Conservation (phyloP, 768 basidiomycete genomes). For the Leucocoprinus leucothites region DNA sequence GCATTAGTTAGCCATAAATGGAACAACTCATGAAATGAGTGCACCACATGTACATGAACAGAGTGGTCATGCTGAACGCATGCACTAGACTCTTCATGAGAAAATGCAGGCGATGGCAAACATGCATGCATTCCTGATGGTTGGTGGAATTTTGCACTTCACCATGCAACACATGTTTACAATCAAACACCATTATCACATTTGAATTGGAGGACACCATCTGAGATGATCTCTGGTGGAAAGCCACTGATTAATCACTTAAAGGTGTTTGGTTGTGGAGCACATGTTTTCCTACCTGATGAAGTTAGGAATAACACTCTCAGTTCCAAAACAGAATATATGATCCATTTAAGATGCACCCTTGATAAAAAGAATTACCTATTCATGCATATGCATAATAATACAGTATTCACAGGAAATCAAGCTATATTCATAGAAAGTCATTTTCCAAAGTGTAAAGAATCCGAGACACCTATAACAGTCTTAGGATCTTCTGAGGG, state of each 20-base stretch:
- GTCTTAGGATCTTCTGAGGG: too few species aligned
- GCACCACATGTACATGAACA: too few species aligned
- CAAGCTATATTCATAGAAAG: too few species aligned
- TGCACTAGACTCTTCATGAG: conserved; percentile 11
- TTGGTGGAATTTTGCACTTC: conserved; percentile 14
- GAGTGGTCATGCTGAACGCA: conserved; percentile 1
- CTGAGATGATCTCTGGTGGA: conserved; percentile 17
- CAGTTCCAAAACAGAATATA: conserved; percentile 18
- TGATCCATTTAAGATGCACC: conserved; percentile 19
- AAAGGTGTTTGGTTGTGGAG: conserved; percentile 24
- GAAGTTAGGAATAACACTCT: conserved; percentile 19
- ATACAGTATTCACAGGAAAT: too few species aligned
- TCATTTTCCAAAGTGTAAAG: too few species aligned
- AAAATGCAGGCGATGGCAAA: conserved; percentile 10
- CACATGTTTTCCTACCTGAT: conserved; percentile 16
- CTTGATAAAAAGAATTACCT: background rate
- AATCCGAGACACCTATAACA: too few species aligned
- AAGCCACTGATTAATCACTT: conserved; percentile 23
- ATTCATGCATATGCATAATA: background rate
- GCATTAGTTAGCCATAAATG: too few species aligned
- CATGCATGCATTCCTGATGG: conserved; percentile 4
- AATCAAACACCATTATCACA: conserved; percentile 24
- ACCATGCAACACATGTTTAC: conserved; percentile 23
- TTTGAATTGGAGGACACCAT: conserved; percentile 21
- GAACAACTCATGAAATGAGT: too few species aligned